Evolutionary conservation across 2,329 filamentous ascomycete species (phyloP).

Genomic region (Exserohilum rostratum): DNA sequence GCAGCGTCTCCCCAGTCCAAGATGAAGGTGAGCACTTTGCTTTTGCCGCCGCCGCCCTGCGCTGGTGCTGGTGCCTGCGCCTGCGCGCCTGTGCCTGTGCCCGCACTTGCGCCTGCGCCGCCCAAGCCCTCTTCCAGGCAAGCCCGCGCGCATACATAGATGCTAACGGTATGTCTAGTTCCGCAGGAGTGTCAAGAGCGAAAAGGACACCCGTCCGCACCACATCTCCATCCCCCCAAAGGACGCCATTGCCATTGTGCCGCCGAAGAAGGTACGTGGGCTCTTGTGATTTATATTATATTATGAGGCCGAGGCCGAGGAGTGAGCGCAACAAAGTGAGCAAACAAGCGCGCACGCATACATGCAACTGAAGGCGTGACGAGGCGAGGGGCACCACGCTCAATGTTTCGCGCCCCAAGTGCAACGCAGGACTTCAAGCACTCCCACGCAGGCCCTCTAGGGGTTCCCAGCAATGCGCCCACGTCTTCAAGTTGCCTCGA

Average conservation of each 20-base stretch:
- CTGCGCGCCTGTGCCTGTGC: conserved; percentile 7
- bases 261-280: conserved; percentile 81
- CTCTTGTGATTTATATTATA: background rate
- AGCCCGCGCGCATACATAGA: conserved; percentile 27
- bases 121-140: conserved; percentile 1
- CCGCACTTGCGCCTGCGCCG: conserved; percentile 7
- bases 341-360: too few relatives aligned
- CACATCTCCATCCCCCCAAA: conserved; percentile 82
- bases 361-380: too few relatives aligned
- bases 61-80: background rate
- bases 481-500: background rate
- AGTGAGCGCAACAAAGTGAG: too few relatives aligned
- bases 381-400: too few relatives aligned
- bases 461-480: background rate
- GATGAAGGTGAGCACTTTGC: conserved; percentile 28
- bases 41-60: conserved; percentile 11
- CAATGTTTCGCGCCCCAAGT: too few relatives aligned
- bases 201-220: conserved; percentile 75
- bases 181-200: conserved; percentile 87
- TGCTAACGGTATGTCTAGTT: conserved; percentile 55
- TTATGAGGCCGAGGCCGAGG: too few relatives aligned
- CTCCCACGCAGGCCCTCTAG: background rate
- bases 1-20: conserved; percentile 2
- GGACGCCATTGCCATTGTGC: conserved; percentile 84
- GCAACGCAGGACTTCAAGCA: background rate